Evolutionary conservation across 2,329 filamentous ascomycete species (phyloP), one percentile per base, ranked within the genome.

Genomic region (Cucurbitaria berberidis): DNA sequence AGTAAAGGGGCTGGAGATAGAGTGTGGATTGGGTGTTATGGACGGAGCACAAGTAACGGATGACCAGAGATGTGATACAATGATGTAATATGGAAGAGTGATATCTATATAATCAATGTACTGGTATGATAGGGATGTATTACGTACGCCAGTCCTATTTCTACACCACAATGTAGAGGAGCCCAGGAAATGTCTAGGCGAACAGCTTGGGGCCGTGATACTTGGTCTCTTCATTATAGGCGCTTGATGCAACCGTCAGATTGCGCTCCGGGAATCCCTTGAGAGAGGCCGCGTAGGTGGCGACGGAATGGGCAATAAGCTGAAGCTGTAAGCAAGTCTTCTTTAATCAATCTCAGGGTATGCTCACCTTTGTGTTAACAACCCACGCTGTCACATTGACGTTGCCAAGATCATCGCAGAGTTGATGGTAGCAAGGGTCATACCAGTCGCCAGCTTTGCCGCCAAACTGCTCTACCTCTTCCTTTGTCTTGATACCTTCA

Each of bases 381-480:
- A 76, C 49, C 60, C 71, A 77, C 15, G 75, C 73, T 7, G 71
- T 74, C 32, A 69, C 44, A 41, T 76, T 74, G 24, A 77, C 59
- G 50, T 78, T 77, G 38, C 67, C 67, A 8, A 76, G 55, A 48
- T 70, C 69, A 45, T 78, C 76, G 24, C 75, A 75, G 2, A 72
- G 62, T 53, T 72, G 65, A 45, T 78, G 76, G 54, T 78, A 77
- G 51, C 74, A 76, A 5, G 64, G 62, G 49, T 77, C 75, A 43
- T 73, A 74, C 64, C 69, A 73, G 5, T 74, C 67, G 6, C 76
- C 76, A 0, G 71, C 74, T 48, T 67, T 67, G 11, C 75, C 75
- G 5, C 75, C 75, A 53, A 76, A 77, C 55, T 68, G 57, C 42
- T 64, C 60, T 22, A 62, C 70, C 53, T 76, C 71, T 19, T 70